phyloP scores from a whole-genome alignment of 306 rosid genomes.

The Citrullus mucosospermus region DNA sequence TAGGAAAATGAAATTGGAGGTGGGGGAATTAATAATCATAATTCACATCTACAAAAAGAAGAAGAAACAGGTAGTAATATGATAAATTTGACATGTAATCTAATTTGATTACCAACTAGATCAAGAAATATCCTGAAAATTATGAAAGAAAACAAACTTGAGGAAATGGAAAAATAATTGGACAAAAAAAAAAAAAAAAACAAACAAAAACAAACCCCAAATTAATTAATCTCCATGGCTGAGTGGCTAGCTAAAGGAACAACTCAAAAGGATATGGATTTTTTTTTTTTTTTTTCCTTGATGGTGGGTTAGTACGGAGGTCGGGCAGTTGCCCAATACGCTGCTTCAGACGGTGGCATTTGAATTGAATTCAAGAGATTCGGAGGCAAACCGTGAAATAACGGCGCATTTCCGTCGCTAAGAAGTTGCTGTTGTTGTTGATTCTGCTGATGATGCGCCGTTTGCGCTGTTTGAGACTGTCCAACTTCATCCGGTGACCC shows the following conservation, averaged over 20 bases:
- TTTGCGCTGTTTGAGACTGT: slow-evolving; percentile 5
- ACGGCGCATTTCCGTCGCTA: slow-evolving; percentile 47
- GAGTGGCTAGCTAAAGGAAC: background rate
- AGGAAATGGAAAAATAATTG: no score
- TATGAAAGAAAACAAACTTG: background rate
- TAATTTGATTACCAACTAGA: background rate
- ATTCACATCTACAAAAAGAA: background rate
- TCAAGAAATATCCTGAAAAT: background rate
- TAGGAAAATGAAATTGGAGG: background rate
- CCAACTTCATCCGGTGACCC: slow-evolving; percentile 51
- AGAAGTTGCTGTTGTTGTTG: slow-evolving; percentile 31
- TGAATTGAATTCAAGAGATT: slow-evolving; percentile 75
- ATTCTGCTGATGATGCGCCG: background rate
- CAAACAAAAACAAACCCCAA: background rate
- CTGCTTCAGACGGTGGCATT: slow-evolving; percentile 64
- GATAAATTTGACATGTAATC: slow-evolving; percentile 2
- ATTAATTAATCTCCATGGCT: background rate
- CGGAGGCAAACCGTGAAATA: slow-evolving; percentile 66
- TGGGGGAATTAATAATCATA: background rate
- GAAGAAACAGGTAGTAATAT: background rate
- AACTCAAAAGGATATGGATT: background rate
- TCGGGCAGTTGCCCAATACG: slow-evolving; percentile 64
- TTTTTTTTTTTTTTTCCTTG: background rate
- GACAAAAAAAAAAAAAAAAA: no score
- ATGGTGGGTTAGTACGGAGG: slow-evolving; percentile 46